These are phyloP conservation scores for Apiospora marii DNA, from an alignment of 2,329 filamentous ascomycete species.

Conservation along the genomic window DNA sequence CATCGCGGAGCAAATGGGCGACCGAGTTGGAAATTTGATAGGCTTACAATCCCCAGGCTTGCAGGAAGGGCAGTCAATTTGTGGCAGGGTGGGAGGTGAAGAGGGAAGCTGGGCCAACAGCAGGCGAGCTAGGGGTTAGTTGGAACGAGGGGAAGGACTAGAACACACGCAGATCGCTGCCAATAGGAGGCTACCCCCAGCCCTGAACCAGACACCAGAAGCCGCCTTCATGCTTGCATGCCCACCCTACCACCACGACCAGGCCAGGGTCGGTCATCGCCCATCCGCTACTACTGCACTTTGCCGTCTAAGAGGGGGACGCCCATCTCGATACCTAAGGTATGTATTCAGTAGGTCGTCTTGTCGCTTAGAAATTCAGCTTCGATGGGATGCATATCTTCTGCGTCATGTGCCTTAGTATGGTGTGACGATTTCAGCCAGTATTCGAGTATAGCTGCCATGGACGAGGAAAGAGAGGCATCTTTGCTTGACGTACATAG, in stretches of 20 bases:
- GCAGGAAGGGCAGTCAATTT: conserved; percentile 4
- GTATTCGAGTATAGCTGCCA: background rate
- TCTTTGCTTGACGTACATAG: background rate
- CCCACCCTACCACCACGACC: conserved; percentile 3
- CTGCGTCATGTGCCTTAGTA: background rate
- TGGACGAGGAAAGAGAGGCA: background rate
- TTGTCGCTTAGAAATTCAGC: background rate
- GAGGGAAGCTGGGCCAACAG: conserved; percentile 17
- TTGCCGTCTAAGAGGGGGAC: background rate
- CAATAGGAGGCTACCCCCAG: background rate
- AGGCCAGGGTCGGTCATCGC: background rate
- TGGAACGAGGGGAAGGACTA: conserved; percentile 16
- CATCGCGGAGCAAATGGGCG: conserved; percentile 5
- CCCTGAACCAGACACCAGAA: background rate
- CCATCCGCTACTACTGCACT: background rate
- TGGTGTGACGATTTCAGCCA: background rate
- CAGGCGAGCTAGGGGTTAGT: conserved; percentile 9
- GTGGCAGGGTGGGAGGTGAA: background rate
- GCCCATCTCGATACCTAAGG: background rate
- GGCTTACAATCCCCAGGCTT: background rate
- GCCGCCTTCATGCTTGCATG: conserved; percentile 16
- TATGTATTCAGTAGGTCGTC: background rate
- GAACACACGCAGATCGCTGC: background rate
- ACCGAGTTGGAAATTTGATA: background rate
- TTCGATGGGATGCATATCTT: background rate